Evolutionary conservation across 345 rosid species (phyloP).

Genomic region (Combretum micranthum): DNA sequence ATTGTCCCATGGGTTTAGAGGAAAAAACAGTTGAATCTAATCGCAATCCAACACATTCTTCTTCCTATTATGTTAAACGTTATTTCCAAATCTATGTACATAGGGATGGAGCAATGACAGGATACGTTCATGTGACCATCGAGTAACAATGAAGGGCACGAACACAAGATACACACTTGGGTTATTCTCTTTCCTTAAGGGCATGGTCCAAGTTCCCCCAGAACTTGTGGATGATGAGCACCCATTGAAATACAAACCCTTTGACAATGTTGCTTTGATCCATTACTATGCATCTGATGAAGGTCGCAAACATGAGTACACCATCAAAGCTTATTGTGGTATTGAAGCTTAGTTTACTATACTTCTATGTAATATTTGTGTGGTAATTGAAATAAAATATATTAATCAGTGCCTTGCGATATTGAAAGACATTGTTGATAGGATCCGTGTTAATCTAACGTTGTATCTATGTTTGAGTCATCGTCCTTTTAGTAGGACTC

Average conservation of each 20-base stretch:
- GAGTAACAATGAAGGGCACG: constrained; percentile 9
- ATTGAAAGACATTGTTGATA: no score
- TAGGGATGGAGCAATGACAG: constrained; percentile 18
- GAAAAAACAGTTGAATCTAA: no score
- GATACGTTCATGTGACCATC: constrained; percentile 11
- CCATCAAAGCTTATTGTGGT: constrained; percentile 10
- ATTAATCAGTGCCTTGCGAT: no score
- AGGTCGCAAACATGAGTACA: constrained; percentile 10
- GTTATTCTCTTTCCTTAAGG: constrained; percentile 12
- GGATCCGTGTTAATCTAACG: no score
- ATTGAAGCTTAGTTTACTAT: not conserved
- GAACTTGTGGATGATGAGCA: constrained; percentile 24
- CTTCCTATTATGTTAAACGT: not conserved
- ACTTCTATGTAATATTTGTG: no score
- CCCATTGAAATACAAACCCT: constrained; percentile 20
- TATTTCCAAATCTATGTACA: no score
- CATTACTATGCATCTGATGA: constrained; percentile 8
- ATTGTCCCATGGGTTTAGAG: no score
- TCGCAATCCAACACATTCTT: not conserved
- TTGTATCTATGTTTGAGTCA: no score
- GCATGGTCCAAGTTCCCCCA: constrained; percentile 15
- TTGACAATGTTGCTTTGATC: constrained; percentile 10
- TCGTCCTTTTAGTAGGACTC: no score
- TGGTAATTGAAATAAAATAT: no score
- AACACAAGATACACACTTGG: constrained; percentile 12